Evolutionary conservation across 257 asterid species (phyloP).

Genomic region (Solanum clarkiae): DNA sequence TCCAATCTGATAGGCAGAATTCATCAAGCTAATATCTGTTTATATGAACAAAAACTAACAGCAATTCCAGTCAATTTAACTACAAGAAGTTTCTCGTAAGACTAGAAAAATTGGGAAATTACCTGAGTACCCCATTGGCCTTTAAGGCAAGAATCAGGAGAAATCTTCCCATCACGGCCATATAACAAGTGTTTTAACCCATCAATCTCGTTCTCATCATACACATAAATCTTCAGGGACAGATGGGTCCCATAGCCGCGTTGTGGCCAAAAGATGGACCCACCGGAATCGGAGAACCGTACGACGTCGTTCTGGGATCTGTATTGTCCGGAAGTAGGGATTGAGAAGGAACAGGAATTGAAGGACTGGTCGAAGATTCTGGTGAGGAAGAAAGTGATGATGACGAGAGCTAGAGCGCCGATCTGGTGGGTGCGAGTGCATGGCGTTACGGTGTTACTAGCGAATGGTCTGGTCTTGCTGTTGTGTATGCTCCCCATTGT

Average conservation of each 20-base stretch:
- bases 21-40: not conserved
- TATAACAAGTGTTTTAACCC: constrained; percentile 54
- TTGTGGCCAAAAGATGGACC: constrained; percentile 27
- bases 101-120: not conserved
- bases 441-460: constrained; percentile 11
- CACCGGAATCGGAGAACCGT: not conserved
- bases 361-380: constrained; percentile 55
- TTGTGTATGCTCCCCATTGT: not conserved
- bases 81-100: not conserved
- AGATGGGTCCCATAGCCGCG: constrained; percentile 37
- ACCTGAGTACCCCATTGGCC: constrained; percentile 99
- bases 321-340: not conserved
- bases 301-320: constrained; percentile 14
- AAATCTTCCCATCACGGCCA: constrained; percentile 73
- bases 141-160: constrained; percentile 61
- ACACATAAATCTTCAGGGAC: constrained; percentile 72
- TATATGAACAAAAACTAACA: not conserved
- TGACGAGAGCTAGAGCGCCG: constrained; percentile 60
- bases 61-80: not conserved
- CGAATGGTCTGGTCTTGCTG: constrained; percentile 1
- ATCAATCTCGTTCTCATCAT: constrained; percentile 69
- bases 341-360: constrained; percentile 11
- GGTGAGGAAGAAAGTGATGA: constrained; percentile 70
- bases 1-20: not conserved
- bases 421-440: constrained; percentile 79